phyloP scores from a whole-genome alignment of 1,284 basidiomycete species.

The Boletus sp. region DNA sequence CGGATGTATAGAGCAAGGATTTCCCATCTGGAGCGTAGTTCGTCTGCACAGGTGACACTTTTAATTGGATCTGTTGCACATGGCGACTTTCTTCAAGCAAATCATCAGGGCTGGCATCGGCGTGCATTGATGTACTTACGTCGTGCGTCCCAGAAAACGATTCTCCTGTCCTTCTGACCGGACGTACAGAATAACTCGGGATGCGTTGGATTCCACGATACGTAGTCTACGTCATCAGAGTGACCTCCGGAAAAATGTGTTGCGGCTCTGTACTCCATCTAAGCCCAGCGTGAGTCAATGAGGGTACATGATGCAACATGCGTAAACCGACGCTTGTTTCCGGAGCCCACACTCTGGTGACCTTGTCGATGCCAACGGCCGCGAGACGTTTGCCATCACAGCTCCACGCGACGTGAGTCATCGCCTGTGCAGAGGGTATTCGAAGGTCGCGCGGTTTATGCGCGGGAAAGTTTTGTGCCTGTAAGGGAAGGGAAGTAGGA shows the following conservation, averaged over 20 bases:
- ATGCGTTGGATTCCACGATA: constrained; percentile 78
- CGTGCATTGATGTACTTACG: constrained; percentile 39
- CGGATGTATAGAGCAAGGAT: constrained; percentile 58
- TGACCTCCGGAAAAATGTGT: constrained; percentile 63
- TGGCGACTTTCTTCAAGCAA: constrained; percentile 56
- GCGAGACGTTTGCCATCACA: constrained; percentile 76
- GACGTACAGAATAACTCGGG: constrained; percentile 76
- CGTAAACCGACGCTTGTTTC: constrained; percentile 61
- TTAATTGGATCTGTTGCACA: constrained; percentile 54
- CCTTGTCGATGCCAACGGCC: constrained; percentile 73
- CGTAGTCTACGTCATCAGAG: constrained; percentile 67
- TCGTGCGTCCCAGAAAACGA: constrained; percentile 81
- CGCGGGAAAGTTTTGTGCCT: constrained; percentile 73
- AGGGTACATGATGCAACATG: background rate
- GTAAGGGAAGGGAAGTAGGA: constrained; percentile 16
- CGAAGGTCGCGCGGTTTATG: constrained; percentile 72
- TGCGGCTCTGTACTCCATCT: constrained; percentile 69
- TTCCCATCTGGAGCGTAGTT: constrained; percentile 70
- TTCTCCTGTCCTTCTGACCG: constrained; percentile 63
- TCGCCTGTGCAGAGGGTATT: constrained; percentile 57
- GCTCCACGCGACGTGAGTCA: constrained; percentile 76
- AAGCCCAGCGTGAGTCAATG: constrained; percentile 2
- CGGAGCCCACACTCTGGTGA: constrained; percentile 68
- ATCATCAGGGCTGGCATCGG: constrained; percentile 14
- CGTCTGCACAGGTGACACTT: constrained; percentile 56